Percentiles rank a stretch among this genome's conserved stretches.
These are phyloP conservation scores for Podila clonocystis DNA, from an alignment of 192 early-diverging fungal genomes.

Conservation along the genomic window DNA sequence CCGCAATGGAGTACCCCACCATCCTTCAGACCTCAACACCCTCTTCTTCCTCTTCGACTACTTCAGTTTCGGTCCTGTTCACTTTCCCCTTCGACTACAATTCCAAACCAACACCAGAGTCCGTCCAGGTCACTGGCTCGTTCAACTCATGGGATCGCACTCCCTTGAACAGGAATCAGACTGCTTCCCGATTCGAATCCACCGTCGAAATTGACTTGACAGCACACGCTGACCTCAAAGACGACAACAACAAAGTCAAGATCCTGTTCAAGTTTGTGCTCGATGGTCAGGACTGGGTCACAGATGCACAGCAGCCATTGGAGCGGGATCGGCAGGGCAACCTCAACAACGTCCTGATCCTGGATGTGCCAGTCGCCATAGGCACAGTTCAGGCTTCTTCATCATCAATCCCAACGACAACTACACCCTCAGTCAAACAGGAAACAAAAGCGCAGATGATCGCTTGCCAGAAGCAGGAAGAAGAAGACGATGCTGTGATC, in stretches of 20 bases:
- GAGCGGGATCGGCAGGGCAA: slow-evolving; percentile 40
- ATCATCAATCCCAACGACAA: background rate
- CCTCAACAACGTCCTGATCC: slow-evolving; percentile 30
- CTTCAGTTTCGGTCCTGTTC: slow-evolving; percentile 3
- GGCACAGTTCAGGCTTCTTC: background rate
- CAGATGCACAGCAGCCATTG: slow-evolving; percentile 21
- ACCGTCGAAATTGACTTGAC: slow-evolving; percentile 9
- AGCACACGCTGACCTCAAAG: background rate
- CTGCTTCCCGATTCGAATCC: slow-evolving; percentile 12
- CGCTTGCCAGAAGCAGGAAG: slow-evolving; percentile 11
- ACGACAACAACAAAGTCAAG: slow-evolving; percentile 10
- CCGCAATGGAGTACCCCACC: slow-evolving; percentile 21
- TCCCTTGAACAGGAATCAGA: slow-evolving; percentile 19
- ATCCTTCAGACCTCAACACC: background rate
- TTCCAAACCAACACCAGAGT: slow-evolving; percentile 5
- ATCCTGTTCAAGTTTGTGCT: slow-evolving; percentile 50
- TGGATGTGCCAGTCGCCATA: background rate
- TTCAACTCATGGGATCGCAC: slow-evolving; percentile 40
- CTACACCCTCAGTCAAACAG: background rate
- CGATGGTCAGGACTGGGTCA: slow-evolving; percentile 34
- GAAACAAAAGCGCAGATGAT: slow-evolving; percentile 26
- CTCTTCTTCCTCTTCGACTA: background rate
- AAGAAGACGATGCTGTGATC: slow-evolving; percentile 30
- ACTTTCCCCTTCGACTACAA: background rate
- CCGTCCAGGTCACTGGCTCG: slow-evolving; percentile 35